phyloP scores from a whole-genome alignment of 1,284 basidiomycete species.

The Pisolithus thermaeus region DNA sequence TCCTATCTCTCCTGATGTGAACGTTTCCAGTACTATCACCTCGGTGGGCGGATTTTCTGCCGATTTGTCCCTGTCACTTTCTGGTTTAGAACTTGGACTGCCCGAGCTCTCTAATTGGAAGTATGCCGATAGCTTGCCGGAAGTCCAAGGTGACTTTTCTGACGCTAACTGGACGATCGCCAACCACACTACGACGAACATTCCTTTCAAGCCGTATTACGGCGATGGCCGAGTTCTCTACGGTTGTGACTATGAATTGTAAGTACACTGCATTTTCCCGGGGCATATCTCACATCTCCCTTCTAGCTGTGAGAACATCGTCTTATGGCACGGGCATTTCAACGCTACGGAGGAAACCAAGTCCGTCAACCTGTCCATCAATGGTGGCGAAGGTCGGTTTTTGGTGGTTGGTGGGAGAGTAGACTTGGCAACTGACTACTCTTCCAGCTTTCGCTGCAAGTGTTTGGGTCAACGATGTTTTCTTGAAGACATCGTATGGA shows the following conservation, averaged over 20 bases:
- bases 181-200: constrained; percentile 64
- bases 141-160: constrained; percentile 48
- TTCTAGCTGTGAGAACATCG: constrained; percentile 68
- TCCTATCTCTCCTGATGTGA: constrained; percentile 33
- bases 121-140: constrained; percentile 67
- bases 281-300: not conserved
- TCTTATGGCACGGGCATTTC: constrained; percentile 81
- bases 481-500: constrained; percentile 66
- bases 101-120: constrained; percentile 56
- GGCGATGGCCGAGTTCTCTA: constrained; percentile 71
- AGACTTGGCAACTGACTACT: not conserved
- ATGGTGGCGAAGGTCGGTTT: constrained; percentile 64
- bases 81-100: constrained; percentile 14
- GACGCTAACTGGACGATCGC: constrained; percentile 62
- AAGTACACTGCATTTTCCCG: constrained; percentile 23
- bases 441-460: constrained; percentile 62
- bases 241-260: constrained; percentile 82
- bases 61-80: constrained; percentile 16
- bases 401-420: not conserved
- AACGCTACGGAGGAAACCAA: constrained; percentile 49
- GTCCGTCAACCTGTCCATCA: constrained; percentile 66
- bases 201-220: constrained; percentile 59
- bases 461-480: constrained; percentile 73
- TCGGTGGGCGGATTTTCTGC: constrained; percentile 36
- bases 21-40: constrained; percentile 28